phyloP scores from a whole-genome alignment of 2,329 filamentous ascomycete genomes.

The Penicillium crustosum region DNA sequence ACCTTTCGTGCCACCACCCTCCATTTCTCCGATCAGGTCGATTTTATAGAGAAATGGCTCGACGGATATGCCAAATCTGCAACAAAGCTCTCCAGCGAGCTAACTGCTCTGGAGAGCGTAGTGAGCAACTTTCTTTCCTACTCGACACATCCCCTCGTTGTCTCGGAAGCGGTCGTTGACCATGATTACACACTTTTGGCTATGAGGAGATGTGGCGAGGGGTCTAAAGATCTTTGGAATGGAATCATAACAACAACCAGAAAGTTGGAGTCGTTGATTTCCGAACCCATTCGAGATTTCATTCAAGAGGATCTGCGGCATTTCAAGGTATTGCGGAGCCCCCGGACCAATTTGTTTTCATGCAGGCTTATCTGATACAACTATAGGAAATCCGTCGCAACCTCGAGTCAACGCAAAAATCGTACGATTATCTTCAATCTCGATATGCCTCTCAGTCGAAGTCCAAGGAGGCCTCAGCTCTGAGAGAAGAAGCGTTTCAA shows the following conservation, averaged over 20 bases:
- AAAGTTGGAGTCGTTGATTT: constrained; percentile 71
- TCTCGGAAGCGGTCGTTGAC: constrained; percentile 83
- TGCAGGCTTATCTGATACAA: constrained; percentile 4
- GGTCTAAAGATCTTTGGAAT: constrained; percentile 83
- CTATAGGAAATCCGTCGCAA: constrained; percentile 66
- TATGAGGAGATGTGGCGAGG: constrained; percentile 80
- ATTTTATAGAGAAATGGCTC: constrained; percentile 89
- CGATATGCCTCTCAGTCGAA: constrained; percentile 85
- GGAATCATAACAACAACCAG: constrained; percentile 71
- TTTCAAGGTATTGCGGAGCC: constrained; percentile 63
- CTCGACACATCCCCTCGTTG: constrained; percentile 68
- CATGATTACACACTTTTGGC: constrained; percentile 92
- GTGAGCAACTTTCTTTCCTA: constrained; percentile 75
- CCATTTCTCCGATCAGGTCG: constrained; percentile 89
- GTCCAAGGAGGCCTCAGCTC: constrained; percentile 85
- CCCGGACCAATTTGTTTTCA: constrained; percentile 2
- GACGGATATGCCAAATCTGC: constrained; percentile 66
- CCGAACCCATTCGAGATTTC: constrained; percentile 80
- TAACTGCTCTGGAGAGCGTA: constrained; percentile 73
- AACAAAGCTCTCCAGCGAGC: constrained; percentile 62
- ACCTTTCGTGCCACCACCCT: constrained; percentile 85
- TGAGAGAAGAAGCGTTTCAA: constrained; percentile 93
- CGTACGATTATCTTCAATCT: constrained; percentile 76
- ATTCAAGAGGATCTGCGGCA: constrained; percentile 74
- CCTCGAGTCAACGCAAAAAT: constrained; percentile 77